A percentile compares a stretch with the other conserved stretches of the same genome.
These are phyloP conservation scores for Lyophyllum semitale DNA, from an alignment of 768 basidiomycete genomes.

Conservation along the genomic window DNA sequence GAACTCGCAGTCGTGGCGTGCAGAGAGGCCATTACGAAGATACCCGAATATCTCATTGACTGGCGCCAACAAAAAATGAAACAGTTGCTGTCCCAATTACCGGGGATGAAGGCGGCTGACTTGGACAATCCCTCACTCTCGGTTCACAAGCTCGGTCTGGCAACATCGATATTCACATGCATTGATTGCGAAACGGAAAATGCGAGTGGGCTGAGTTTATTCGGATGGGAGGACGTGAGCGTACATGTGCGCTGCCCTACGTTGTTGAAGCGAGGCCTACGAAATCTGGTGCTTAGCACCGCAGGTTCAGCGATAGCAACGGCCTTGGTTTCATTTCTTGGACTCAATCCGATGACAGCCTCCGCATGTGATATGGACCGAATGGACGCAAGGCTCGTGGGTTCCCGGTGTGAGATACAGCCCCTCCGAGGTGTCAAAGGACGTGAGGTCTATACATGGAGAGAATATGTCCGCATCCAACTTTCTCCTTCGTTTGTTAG, in stretches of 20 bases:
- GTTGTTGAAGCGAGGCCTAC: neutral
- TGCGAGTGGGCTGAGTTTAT: neutral
- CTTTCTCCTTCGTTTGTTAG: neutral
- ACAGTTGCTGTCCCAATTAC: neutral
- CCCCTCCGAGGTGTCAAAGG: neutral
- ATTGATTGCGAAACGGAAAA: neutral
- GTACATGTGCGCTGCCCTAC: neutral
- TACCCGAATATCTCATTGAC: neutral
- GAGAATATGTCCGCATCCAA: neutral
- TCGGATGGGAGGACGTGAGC: constrained; percentile 1
- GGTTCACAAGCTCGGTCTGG: neutral
- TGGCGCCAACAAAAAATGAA: neutral
- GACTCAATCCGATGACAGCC: neutral
- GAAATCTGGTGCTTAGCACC: neutral
- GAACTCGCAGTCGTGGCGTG: neutral
- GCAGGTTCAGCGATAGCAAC: neutral
- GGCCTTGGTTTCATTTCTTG: neutral
- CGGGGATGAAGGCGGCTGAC: neutral
- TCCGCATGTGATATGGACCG: neutral
- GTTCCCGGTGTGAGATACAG: neutral
- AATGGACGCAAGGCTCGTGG: neutral
- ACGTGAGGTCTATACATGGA: neutral
- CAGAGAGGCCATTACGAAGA: neutral
- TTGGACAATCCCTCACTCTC: too few relatives aligned
- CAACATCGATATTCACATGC: neutral